phyloP scores from a whole-genome alignment of 108 stramenopile genomes.

The Stephanodiscus minutulus region DNA sequence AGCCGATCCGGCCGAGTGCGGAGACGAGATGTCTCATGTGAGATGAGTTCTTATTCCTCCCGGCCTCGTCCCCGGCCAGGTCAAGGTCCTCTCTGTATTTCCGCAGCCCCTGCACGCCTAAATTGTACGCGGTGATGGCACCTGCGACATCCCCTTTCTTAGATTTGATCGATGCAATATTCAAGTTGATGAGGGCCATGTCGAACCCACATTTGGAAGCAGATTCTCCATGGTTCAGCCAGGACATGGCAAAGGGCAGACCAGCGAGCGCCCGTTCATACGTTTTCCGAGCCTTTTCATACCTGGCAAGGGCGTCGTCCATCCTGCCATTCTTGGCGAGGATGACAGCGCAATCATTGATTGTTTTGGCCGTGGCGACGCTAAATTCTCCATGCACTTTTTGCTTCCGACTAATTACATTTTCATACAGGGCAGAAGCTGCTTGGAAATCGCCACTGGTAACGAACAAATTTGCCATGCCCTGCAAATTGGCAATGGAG shows the following conservation, averaged over 20 bases:
- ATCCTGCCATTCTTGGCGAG: constrained; percentile 86
- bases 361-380: constrained; percentile 81
- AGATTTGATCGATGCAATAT: constrained; percentile 88
- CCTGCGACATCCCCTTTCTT: constrained; percentile 79
- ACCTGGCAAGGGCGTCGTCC: constrained; percentile 77
- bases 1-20: constrained; percentile 83
- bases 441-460: constrained; percentile 81
- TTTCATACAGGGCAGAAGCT: constrained; percentile 82
- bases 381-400: constrained; percentile 73
- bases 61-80: constrained; percentile 51
- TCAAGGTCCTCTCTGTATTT: constrained; percentile 73
- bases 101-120: constrained; percentile 76
- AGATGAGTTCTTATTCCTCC: constrained; percentile 71
- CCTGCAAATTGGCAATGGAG: constrained; percentile 82
- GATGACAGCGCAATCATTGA: constrained; percentile 87
- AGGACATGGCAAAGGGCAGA: constrained; percentile 56
- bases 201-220: constrained; percentile 87
- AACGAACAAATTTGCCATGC: constrained; percentile 76
- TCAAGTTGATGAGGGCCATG: constrained; percentile 81
- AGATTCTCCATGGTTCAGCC: constrained; percentile 62
- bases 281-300: constrained; percentile 70
- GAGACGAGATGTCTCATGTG: constrained; percentile 84
- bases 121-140: constrained; percentile 76
- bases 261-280: constrained; percentile 63
- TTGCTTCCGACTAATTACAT: constrained; percentile 78